A percentile compares a stretch with the other conserved stretches of the same genome.
Conservation (phyloP, 495 filamentous ascomycete genomes). For the Aspergillus saccharolyticus region DNA sequence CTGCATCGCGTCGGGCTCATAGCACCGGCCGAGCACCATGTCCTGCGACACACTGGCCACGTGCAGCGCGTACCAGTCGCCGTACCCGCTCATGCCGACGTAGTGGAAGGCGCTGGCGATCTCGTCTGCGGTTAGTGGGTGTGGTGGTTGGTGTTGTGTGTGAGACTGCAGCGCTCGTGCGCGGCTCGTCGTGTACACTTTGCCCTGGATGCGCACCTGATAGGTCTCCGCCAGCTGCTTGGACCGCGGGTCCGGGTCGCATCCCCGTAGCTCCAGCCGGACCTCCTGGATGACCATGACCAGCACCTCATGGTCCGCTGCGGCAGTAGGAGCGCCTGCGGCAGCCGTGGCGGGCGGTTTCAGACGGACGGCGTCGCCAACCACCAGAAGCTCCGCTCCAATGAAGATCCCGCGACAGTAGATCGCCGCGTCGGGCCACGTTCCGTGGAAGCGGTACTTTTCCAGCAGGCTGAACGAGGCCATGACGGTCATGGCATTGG, state of each 20-base stretch:
- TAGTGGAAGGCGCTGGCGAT: conserved; percentile 31
- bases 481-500: conserved; percentile 49
- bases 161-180: conserved; percentile 22
- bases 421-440: conserved; percentile 49
- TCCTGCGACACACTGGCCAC: conserved; percentile 41
- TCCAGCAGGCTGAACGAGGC: conserved; percentile 48
- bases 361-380: conserved; percentile 51
- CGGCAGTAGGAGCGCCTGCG: not conserved
- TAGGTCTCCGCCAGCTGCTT: conserved; percentile 40
- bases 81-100: conserved; percentile 40
- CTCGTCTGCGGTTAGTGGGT: conserved; percentile 29
- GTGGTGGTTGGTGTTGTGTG: conserved; percentile 14
- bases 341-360: conserved; percentile 25
- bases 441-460: conserved; percentile 46
- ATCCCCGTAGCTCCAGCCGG: conserved; percentile 37
- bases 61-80: conserved; percentile 46
- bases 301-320: no score
- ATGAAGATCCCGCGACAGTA: conserved; percentile 51
- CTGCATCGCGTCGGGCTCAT: conserved; percentile 44
- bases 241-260: conserved; percentile 40
- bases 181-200: conserved; percentile 41
- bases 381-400: conserved; percentile 48
- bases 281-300: conserved; percentile 51
- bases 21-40: conserved; percentile 51
- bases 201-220: conserved; percentile 41